Base-by-base conservation (phyloP, 148 eudicot genomes). In the Oxyria digyna region DNA sequence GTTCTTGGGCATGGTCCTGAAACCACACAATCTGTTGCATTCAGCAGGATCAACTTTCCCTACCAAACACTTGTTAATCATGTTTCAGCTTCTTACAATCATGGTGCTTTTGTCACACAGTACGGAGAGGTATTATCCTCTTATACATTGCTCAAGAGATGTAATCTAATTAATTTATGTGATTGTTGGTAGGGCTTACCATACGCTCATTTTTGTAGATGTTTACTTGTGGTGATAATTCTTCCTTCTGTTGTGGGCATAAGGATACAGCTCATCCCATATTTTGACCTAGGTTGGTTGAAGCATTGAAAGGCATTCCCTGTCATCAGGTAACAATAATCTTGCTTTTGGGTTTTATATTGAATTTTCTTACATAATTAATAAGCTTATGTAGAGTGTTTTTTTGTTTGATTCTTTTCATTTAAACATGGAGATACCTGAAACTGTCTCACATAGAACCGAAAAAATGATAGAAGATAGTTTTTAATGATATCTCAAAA, bases 1-100 rank as follows among this genome's bases (percentile, higher is more conserved):
- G 98, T 90, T 78, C 97, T 94, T 74, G 98, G 98, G 72, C 98
- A 90, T 78, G 98, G 98, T 67, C 80, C 97, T 13, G 98, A 94
- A 73, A 80, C 81, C 65, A 94, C 95, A 17, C 96, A 85, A 63
- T 90, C 90, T 67, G 89, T 71, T 15, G 79, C 87, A 68, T 86
- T 94, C 80, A 82, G 80, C 55, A 84, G 74, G 74, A 85, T 94
- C 57, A 77, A 68, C 65, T 90, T 94, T 72, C 96, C 98, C 42
- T 79, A 69, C 68, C 70, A 69, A 21, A 73, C 85, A 5, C 86
- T 76, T 37, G 96, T 88, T 37, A 74, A 77, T 57, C 96, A 90
- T 45, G 81, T 94, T 69, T 94, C 98, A 8, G 98, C 98, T 50
- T 88, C 97, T 62, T 87, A 88, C 73, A 94, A 94, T 77, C 98